phyloP scores from a whole-genome alignment of 2,329 filamentous ascomycete genomes.

The Botrytis medusae region DNA sequence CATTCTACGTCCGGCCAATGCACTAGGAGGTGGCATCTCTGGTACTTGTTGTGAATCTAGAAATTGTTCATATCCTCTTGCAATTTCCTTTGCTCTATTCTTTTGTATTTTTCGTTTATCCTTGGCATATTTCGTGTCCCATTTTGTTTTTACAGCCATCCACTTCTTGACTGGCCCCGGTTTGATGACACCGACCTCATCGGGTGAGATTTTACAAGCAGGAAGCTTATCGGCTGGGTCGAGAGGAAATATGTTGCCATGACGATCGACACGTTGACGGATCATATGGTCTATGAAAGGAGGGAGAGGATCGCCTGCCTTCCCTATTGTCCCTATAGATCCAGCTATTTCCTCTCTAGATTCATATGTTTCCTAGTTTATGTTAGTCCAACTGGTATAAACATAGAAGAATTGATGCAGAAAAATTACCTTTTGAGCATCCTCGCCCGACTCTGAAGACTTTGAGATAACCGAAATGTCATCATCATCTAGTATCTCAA shows the following conservation, averaged over 20 bases:
- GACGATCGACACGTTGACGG: slow-evolving; percentile 77
- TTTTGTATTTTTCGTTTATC: slow-evolving; percentile 72
- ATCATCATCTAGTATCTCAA: slow-evolving; percentile 81
- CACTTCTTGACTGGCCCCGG: slow-evolving; percentile 78
- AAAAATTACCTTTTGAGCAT: slow-evolving; percentile 36
- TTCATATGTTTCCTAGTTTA: slow-evolving; percentile 18
- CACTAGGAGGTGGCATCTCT: slow-evolving; percentile 80
- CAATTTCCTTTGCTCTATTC: slow-evolving; percentile 70
- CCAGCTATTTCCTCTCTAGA: background rate
- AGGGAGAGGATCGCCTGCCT: slow-evolving; percentile 80
- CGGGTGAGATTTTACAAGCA: slow-evolving; percentile 60
- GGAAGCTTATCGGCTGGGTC: slow-evolving; percentile 62
- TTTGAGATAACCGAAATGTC: slow-evolving; percentile 71
- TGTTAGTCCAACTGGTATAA: slow-evolving; percentile 11
- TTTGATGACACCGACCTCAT: slow-evolving; percentile 77
- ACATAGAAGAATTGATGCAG: slow-evolving; percentile 2
- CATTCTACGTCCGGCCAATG: slow-evolving; percentile 70
- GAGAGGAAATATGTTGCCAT: slow-evolving; percentile 72
- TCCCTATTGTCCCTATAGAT: slow-evolving; percentile 58
- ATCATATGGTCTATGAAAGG: slow-evolving; percentile 86
- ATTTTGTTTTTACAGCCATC: slow-evolving; percentile 71
- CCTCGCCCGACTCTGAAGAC: slow-evolving; percentile 46
- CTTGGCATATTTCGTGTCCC: slow-evolving; percentile 70
- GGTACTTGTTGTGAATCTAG: slow-evolving; percentile 55
- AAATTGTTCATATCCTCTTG: slow-evolving; percentile 65